These are phyloP conservation scores for Tricholoma bakamatsutake DNA, from an alignment of 768 basidiomycete genomes.

Conservation along the genomic window DNA sequence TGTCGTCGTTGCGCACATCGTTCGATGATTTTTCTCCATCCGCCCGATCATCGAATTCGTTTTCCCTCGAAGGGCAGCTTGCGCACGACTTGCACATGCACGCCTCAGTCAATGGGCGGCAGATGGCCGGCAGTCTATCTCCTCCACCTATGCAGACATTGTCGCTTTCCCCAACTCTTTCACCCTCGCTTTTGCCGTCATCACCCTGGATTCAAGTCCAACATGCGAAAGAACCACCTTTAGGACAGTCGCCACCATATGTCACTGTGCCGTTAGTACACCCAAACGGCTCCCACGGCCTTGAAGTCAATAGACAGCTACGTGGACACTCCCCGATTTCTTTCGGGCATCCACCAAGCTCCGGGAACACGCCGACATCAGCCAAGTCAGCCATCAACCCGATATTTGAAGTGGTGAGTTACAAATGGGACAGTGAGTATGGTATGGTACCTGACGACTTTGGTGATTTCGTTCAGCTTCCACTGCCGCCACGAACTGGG, in stretches of 20 bases:
- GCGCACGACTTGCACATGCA: slow-evolving; percentile 69
- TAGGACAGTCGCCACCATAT: slow-evolving; percentile 33
- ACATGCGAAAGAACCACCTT: slow-evolving; percentile 30
- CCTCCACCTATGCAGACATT: slow-evolving; percentile 74
- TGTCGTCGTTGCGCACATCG: slow-evolving; percentile 69
- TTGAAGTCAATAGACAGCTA: slow-evolving; percentile 47
- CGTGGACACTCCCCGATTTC: slow-evolving; percentile 49
- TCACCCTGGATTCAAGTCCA: slow-evolving; percentile 51
- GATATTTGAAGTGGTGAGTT: slow-evolving; percentile 87
- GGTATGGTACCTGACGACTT: slow-evolving; percentile 29
- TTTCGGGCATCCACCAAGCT: slow-evolving; percentile 54
- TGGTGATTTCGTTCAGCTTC: slow-evolving; percentile 39
- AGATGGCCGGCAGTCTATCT: slow-evolving; percentile 59
- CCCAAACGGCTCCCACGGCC: slow-evolving; percentile 35
- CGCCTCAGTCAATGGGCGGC: slow-evolving; percentile 58
- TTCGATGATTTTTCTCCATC: slow-evolving; percentile 71
- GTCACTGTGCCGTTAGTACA: slow-evolving; percentile 30
- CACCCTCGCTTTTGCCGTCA: slow-evolving; percentile 40
- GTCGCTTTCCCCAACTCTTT: slow-evolving; percentile 62
- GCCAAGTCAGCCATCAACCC: slow-evolving; percentile 74
- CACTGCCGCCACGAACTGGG: slow-evolving; percentile 41
- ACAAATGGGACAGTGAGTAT: slow-evolving; percentile 32
- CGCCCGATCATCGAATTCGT: slow-evolving; percentile 74
- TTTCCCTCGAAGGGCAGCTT: slow-evolving; percentile 71
- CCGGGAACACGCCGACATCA: slow-evolving; percentile 56